phyloP scores from a whole-genome alignment of 2,329 filamentous ascomycete species.

The Sporothrix euskadiensis region DNA sequence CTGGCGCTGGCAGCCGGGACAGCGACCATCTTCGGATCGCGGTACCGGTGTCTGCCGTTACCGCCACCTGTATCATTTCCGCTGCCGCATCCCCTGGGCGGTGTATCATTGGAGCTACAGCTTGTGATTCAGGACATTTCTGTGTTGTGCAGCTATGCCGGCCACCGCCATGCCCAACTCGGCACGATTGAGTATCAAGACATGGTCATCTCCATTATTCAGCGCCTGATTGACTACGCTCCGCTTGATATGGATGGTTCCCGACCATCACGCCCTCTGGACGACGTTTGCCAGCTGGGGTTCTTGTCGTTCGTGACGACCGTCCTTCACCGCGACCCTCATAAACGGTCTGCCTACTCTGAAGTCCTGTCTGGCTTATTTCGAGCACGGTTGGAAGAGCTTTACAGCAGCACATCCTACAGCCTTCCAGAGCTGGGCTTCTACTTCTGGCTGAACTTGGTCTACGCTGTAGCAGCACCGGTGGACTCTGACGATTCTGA shows the following conservation, averaged over 20 bases:
- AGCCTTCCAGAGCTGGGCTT: not conserved
- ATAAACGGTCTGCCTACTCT: not conserved
- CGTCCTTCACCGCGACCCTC: not conserved
- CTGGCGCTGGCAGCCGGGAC: not conserved
- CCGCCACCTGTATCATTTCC: not conserved
- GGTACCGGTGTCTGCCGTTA: not conserved
- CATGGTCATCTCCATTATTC: slow-evolving; percentile 18
- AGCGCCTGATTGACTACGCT: slow-evolving; percentile 19
- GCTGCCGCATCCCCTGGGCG: not conserved
- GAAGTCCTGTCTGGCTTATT: not conserved
- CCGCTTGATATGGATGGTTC: not conserved
- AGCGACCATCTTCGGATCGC: slow-evolving; percentile 14
- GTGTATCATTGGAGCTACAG: not conserved
- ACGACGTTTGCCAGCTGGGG: slow-evolving; percentile 10
- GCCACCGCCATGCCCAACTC: slow-evolving; percentile 1
- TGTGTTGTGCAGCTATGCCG: slow-evolving; percentile 11
- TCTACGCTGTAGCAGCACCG: not conserved
- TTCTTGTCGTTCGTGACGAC: slow-evolving; percentile 19
- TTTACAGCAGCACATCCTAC: too few relatives aligned
- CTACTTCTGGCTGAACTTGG: not conserved
- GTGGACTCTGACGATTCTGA: not conserved
- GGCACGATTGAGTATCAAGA: slow-evolving; percentile 7
- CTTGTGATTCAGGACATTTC: not conserved
- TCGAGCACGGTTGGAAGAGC: too few relatives aligned
- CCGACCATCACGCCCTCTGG: not conserved